These are phyloP conservation scores for Macrocybe gigantea DNA, from an alignment of 768 basidiomycete species.

Conservation along the genomic window DNA sequence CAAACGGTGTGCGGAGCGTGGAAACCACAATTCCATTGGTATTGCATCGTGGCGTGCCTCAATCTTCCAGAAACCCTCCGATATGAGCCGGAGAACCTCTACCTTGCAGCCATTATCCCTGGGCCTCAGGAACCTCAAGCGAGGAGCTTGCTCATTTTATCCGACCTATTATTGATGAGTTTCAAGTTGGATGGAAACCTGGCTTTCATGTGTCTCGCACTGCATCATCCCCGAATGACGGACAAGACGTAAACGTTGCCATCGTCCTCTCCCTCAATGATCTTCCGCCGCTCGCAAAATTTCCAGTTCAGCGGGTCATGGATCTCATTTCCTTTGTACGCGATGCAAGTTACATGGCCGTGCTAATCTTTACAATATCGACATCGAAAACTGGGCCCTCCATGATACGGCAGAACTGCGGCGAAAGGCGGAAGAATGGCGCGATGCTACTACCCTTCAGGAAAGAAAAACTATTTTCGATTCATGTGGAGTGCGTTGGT, in stretches of 20 bases:
- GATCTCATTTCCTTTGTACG: constrained; percentile 11
- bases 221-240: constrained; percentile 1
- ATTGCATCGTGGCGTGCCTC: constrained; percentile 20
- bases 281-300: constrained; percentile 21
- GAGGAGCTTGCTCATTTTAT: constrained; percentile 21
- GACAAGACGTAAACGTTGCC: not conserved
- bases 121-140: constrained; percentile 18
- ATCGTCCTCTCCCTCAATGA: constrained; percentile 14
- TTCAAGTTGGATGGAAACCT: constrained; percentile 6
- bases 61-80: constrained; percentile 23
- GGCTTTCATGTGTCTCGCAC: constrained; percentile 13
- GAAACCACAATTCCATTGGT: constrained; percentile 20
- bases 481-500: constrained; percentile 18
- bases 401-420: constrained; percentile 8
- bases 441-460: constrained; percentile 8
- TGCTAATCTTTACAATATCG: constrained; percentile 7
- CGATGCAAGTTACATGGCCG: too few relatives aligned
- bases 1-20: constrained; percentile 17
- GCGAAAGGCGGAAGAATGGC: constrained; percentile 13
- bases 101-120: constrained; percentile 20
- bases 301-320: constrained; percentile 13
- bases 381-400: constrained; percentile 10
- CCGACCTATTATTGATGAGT: constrained; percentile 21
- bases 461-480: constrained; percentile 13
- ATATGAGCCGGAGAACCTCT: constrained; percentile 26